These are phyloP conservation scores for Phaeoacremonium minimum DNA, from an alignment of 2,329 filamentous ascomycete species.

Conservation along the genomic window DNA sequence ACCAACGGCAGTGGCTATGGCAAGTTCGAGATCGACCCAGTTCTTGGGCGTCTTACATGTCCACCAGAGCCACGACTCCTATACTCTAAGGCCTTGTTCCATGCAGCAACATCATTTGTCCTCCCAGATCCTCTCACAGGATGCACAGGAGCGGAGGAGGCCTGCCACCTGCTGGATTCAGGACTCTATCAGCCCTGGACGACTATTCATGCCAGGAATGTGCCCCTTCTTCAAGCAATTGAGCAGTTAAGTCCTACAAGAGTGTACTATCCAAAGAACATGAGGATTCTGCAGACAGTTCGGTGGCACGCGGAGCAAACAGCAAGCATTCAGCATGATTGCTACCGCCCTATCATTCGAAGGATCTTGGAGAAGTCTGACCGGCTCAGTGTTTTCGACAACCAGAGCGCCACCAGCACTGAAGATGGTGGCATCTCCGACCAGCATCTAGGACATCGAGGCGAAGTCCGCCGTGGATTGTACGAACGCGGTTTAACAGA, in stretches of 20 bases:
- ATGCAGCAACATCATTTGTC: constrained; percentile 56
- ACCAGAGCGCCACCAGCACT: neutral
- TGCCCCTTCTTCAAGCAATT: constrained; percentile 14
- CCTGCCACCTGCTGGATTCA: constrained; percentile 42
- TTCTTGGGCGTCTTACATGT: constrained; percentile 53
- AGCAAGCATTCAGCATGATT: constrained; percentile 30
- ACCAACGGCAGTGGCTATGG: constrained; percentile 33
- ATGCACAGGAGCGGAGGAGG: constrained; percentile 58
- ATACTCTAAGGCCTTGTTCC: constrained; percentile 53
- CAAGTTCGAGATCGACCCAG: constrained; percentile 47
- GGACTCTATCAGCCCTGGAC: constrained; percentile 47
- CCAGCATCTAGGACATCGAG: constrained; percentile 3
- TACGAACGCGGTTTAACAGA: constrained; percentile 13
- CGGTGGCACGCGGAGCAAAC: constrained; percentile 26
- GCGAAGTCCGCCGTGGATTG: neutral
- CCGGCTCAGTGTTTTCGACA: constrained; percentile 16
- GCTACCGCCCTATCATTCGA: constrained; percentile 20
- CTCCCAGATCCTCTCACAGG: constrained; percentile 54
- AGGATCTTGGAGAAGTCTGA: constrained; percentile 23
- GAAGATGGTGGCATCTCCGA: neutral
- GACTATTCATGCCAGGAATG: constrained; percentile 13
- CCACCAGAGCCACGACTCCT: constrained; percentile 49
- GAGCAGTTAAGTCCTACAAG: constrained; percentile 21
- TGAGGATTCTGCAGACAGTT: constrained; percentile 27
- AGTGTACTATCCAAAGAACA: constrained; percentile 29